Conservation (phyloP, 2,329 filamentous ascomycete species). For the Botryotinia globosa region DNA sequence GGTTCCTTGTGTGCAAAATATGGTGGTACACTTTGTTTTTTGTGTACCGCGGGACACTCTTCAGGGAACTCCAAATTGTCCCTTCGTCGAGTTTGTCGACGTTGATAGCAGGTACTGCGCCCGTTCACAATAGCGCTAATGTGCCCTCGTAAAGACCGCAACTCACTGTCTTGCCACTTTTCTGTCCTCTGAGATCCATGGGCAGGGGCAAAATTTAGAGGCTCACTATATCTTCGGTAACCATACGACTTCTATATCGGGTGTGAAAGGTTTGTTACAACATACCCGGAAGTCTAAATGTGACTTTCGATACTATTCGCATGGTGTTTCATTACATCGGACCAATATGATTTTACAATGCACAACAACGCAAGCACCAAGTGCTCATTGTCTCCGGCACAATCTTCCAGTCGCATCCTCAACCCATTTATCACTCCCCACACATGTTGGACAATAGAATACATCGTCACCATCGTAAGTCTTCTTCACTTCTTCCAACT, state of each 20-base stretch:
- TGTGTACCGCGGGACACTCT: not conserved
- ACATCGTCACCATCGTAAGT: slow-evolving; percentile 39
- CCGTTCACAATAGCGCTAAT: not conserved
- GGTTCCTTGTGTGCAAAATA: not conserved
- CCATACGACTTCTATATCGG: not conserved
- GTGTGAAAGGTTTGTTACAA: not conserved
- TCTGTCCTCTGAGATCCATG: not conserved
- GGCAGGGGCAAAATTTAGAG: not conserved
- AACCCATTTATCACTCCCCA: slow-evolving; percentile 40
- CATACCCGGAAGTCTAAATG: too few relatives aligned
- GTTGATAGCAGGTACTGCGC: not conserved
- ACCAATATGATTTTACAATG: too few relatives aligned
- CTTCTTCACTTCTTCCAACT: slow-evolving; percentile 39
- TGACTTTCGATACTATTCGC: not conserved
- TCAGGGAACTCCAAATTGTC: rapidly evolving
- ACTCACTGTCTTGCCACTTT: not conserved
- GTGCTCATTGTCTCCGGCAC: slow-evolving; percentile 1
- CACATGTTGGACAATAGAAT: slow-evolving; percentile 43
- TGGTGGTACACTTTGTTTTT: not conserved
- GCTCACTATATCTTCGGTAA: not conserved
- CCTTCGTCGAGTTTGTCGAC: not conserved
- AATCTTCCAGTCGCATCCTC: slow-evolving; percentile 19
- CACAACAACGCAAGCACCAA: not conserved
- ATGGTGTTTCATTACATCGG: not conserved
- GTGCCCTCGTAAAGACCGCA: too few relatives aligned